Base-by-base conservation (phyloP, 208 protist genomes). In the Tritrichomonas musculus region DNA sequence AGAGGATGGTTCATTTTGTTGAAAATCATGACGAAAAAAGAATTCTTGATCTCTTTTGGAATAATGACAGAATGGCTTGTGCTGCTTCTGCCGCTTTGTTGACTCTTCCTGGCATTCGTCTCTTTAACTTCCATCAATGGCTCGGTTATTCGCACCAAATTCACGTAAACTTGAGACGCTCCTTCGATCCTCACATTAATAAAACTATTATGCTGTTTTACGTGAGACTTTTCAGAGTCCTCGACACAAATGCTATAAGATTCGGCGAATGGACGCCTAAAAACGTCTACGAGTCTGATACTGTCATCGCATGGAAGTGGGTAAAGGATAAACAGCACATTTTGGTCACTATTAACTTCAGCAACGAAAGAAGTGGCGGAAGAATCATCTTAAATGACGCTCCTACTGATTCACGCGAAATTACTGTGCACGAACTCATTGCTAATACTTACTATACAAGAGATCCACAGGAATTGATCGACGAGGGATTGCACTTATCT, bases 21-120 rank as follows among this genome's bases (percentile, higher is more conserved):
- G 93, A 94, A 39, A 94, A 94, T 41, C 93, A 94, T 44, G 93
- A 94, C 17, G 93, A 94, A 39, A 1, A 5, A n/a, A 0, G 93
- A 25, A n/a, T 44, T 39, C 8, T 94, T 47, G 33, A 49, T 30
- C 4, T 30, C 3, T 94, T 94, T 41, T 72, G 36, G 25, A 55
- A 60, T 20, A 60, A 69, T 4, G 1, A 77, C 4, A 9, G 5
- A 25, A 14, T 22, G 8, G 93, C 93, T 5, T 30, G 82, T 41
- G 73, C 75, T 39, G 93, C 75, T 39, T 82, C 93, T 39, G 65
- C 92, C 4, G 33, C 88, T n/a, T 33, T 88, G 0, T 25, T 94
- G 2, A 94, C 93, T 27, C 73, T 94, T 25, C 93, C 93, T 47
- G 93, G 93, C 14, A 39, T 94, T 1, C 69, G 93, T 20, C 93